Base-by-base conservation (phyloP, 257 asterid species). In the Mentha longifolia region DNA sequence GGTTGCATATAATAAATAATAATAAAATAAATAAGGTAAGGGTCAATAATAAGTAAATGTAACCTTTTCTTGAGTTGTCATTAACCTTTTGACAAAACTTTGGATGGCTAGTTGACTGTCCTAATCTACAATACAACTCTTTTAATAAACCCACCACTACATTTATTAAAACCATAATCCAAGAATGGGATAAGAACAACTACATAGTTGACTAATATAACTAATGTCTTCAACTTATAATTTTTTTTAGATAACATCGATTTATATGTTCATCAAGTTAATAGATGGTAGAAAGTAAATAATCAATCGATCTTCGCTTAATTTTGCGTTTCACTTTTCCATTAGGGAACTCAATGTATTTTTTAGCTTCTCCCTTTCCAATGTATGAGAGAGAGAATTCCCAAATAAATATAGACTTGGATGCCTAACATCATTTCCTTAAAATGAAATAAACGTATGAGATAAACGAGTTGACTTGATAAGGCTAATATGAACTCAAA, bases 101-200 rank as follows among this genome's bases (percentile, higher is more conserved):
- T 9, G 13, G 8, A 25, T 37, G 31, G 30, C 62, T 61, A 4
- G 51, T 61, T 37, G 67, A 39, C 67, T 19, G 11, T 39, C 51
- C 19, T 61, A 11, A 15, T 60, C 12, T 5, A 11, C 49, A 11
- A 16, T 5, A 19, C 67, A 30, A 58, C 13, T 58, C 13, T 19
- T 58, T 30, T 2, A 58, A 58, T 30, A 37, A 42, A 61, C 9
- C n/a, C 15, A 3, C 49, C 9, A 39, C 67, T 19, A 9, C 17
- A 37, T 61, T 39, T 61, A 30, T 30, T 3, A 22, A 61, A 7
- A 11, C 30, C 67, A 39, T 16, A 41, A 39, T 39, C 67, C 50
- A 19, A 25, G 5, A 61, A 61, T 33, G 66, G 41, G 63, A 61
- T 33, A 61, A 61, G 66, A 35, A 35, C 17, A n/a, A 5, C 30